phyloP scores from a whole-genome alignment of 345 rosid species.

The Lepidium sativum region DNA sequence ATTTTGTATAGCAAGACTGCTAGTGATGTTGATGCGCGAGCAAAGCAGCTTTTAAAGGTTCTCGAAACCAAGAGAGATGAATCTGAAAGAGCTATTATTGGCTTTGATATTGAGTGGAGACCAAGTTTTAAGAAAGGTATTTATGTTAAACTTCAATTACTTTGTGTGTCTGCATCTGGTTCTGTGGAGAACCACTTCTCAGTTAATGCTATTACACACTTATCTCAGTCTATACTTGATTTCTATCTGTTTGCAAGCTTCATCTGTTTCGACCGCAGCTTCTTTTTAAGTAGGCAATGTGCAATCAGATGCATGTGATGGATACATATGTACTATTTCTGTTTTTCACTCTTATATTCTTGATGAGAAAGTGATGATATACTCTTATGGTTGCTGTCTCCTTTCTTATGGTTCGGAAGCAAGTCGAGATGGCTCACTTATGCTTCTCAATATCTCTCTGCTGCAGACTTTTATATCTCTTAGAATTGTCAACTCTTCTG shows the following conservation, averaged over 20 bases:
- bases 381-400: neutral
- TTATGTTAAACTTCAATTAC: neutral
- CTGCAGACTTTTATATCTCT: neutral
- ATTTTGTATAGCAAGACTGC: slow-evolving; percentile 51
- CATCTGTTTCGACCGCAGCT: neutral
- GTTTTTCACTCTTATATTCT: neutral
- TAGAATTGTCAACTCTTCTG: no score
- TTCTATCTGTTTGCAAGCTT: neutral
- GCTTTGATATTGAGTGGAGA: slow-evolving; percentile 86
- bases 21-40: slow-evolving; percentile 51
- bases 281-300: neutral
- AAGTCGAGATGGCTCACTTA: neutral
- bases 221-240: neutral
- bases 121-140: slow-evolving; percentile 56
- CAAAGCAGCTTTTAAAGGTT: slow-evolving; percentile 39
- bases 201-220: neutral
- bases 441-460: neutral
- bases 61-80: slow-evolving; percentile 40
- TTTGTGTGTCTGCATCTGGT: neutral
- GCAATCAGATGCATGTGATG: neutral
- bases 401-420: neutral
- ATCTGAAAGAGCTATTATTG: slow-evolving; percentile 34
- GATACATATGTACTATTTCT: neutral
- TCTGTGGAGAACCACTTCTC: neutral
- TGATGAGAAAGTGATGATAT: neutral